Evolutionary conservation across 2,329 filamentous ascomycete species (phyloP).

Genomic region (Thielaviopsis musarum): DNA sequence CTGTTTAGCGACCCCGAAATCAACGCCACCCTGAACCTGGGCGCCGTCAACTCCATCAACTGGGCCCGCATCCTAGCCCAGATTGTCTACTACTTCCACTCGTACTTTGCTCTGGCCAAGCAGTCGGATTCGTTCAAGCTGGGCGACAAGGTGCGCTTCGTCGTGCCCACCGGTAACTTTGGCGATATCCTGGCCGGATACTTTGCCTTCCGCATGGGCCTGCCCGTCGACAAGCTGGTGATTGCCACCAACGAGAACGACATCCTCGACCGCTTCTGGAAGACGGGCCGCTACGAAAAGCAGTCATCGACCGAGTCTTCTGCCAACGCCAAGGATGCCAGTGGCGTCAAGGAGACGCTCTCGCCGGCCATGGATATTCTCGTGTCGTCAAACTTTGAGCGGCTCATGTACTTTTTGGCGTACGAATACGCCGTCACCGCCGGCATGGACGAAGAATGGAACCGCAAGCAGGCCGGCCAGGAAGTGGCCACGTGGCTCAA

Average conservation of each 20-base stretch:
- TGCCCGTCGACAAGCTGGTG: conserved; percentile 75
- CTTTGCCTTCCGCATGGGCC: conserved; percentile 79
- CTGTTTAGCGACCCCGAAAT: conserved; percentile 75
- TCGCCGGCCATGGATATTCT: conserved; percentile 97
- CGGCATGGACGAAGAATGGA: conserved; percentile 48
- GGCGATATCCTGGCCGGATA: conserved; percentile 87
- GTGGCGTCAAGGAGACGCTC: conserved; percentile 76
- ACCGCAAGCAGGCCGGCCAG: conserved; percentile 53
- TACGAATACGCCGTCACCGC: conserved; percentile 47
- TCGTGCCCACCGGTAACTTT: conserved; percentile 93
- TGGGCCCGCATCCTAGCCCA: conserved; percentile 90
- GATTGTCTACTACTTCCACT: conserved; percentile 92
- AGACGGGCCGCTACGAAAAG: conserved; percentile 80
- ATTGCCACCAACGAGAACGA: conserved; percentile 97
- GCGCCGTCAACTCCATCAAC: conserved; percentile 94
- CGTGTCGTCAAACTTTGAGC: conserved; percentile 91
- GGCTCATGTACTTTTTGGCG: conserved; percentile 82
- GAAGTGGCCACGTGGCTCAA: conserved; percentile 63
- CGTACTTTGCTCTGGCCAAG: conserved; percentile 68
- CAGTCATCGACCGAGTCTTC: conserved; percentile 35
- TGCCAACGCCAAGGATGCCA: conserved; percentile 46
- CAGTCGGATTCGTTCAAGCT: conserved; percentile 42
- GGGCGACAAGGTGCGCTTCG: conserved; percentile 59
- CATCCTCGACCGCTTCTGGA: conserved; percentile 90
- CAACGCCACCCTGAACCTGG: conserved; percentile 69